Evolutionary conservation across 805 yeast species (phyloP).

Genomic region (Candida qinlingensis): DNA sequence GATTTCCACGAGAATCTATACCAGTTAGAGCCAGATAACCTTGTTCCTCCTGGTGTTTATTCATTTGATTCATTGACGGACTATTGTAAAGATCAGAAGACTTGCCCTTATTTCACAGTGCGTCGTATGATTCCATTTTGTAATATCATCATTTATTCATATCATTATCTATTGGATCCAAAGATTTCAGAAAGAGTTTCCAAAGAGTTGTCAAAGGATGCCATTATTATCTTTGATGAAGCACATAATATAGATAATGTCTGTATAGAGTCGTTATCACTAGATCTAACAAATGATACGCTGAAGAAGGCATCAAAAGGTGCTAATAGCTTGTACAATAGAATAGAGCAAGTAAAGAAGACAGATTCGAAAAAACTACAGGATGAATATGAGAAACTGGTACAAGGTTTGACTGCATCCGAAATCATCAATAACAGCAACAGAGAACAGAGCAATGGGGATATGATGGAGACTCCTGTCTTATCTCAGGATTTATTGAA

Average conservation of each 20-base stretch:
- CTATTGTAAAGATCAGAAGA: slow-evolving; percentile 71
- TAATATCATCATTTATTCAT: slow-evolving; percentile 91
- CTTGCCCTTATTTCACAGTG: slow-evolving; percentile 96
- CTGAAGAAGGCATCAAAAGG: slow-evolving; percentile 84
- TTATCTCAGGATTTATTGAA: slow-evolving; percentile 77
- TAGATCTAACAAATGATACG: slow-evolving; percentile 88
- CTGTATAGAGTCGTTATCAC: slow-evolving; percentile 89
- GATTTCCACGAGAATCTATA: slow-evolving; percentile 87
- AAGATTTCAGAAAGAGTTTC: slow-evolving; percentile 96
- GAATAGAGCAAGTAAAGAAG: slow-evolving; percentile 78
- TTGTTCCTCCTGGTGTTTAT: slow-evolving; percentile 89
- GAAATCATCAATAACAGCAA: slow-evolving; percentile 60
- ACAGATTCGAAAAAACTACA: slow-evolving; percentile 81
- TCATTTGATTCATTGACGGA: slow-evolving; percentile 81
- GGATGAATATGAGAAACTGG: slow-evolving; percentile 86
- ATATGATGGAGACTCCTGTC: slow-evolving; percentile 82
- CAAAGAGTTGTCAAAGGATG: slow-evolving; percentile 82
- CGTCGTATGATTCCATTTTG: slow-evolving; percentile 96
- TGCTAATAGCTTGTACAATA: slow-evolving; percentile 69
- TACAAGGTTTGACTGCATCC: slow-evolving; percentile 80
- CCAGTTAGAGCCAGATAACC: slow-evolving; percentile 80
- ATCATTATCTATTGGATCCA: slow-evolving; percentile 94
- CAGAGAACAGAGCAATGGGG: slow-evolving; percentile 59
- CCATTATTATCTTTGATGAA: slow-evolving; percentile 94
- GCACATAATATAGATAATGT: slow-evolving; percentile 99